Evolutionary conservation across 2,329 filamentous ascomycete genomes (phyloP), one percentile per base, ranked within the genome.

Genomic region (Neurospora crassa): DNA sequence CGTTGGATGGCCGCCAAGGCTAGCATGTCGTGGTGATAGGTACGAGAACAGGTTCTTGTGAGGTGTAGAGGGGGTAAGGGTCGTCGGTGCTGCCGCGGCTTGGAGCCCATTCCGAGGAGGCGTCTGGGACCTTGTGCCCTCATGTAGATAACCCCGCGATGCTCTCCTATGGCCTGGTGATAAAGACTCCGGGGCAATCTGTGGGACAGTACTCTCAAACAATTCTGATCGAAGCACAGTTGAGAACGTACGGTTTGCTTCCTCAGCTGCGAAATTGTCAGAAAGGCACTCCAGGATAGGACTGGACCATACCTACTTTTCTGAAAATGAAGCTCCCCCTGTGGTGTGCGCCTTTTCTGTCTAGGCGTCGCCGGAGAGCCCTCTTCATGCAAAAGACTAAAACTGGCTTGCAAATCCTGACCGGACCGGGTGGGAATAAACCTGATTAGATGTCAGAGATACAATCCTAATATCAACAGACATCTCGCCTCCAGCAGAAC

Each of bases 41-140:
- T 97, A 97, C 37, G 92, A 93, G 79, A 99, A 98, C 47, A 99
- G 88, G 76, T 99, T 99, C 83, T 97, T 98, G 81, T 97, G 94
- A 11, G 96, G 96, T 4, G 96, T 99, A 1, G 95, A 97, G 0
- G 96, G 96, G 0, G 95, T 97, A 72, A 96, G 85, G 71, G 89
- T 90, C 1, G 91, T 88, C 12, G 92, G 90, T n/a, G 94, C 81
- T 34, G 88, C 85, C 14, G 89, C 84, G 16, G 86, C 83, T 16
- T 89, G 84, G 20, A 63, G 29, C 18, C 82, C 81, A 76, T 90
- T 89, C 72, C 87, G 89, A 37, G 94, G 94, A 67, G 94, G 94
- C 6, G 95, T 97, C 75, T 91, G 90, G 68, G 92, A 91, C 77
- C 92, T 87, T 69, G 89, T 91, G 69, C 90, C 88, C 79, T 92